A percentile compares a stretch with the other conserved stretches of the same genome.
Evolutionary conservation across 805 yeast species (phyloP).

Genomic region (Zygotorulaspora florentina): DNA sequence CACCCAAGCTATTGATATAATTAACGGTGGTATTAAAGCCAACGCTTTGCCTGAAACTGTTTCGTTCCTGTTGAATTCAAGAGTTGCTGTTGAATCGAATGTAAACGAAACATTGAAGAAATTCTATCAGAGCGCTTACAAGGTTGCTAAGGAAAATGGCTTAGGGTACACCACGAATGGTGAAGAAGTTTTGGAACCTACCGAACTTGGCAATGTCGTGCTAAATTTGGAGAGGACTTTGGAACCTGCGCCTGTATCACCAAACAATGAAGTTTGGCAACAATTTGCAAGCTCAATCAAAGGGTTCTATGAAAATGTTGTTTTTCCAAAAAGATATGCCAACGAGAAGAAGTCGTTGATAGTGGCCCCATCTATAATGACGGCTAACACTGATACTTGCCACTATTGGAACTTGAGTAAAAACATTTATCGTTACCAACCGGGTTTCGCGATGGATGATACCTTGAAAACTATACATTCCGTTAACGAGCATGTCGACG

Average conservation of each 20-base stretch:
- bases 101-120: slow-evolving; percentile 38
- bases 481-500: slow-evolving; percentile 22
- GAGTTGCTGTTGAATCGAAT: slow-evolving; percentile 50
- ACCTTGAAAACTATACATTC: slow-evolving; percentile 22
- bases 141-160: slow-evolving; percentile 43
- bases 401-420: slow-evolving; percentile 59
- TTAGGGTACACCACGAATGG: slow-evolving; percentile 44
- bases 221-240: slow-evolving; percentile 31
- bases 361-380: slow-evolving; percentile 55
- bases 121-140: slow-evolving; percentile 33
- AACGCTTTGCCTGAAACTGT: slow-evolving; percentile 65
- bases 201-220: slow-evolving; percentile 41
- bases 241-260: slow-evolving; percentile 55
- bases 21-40: slow-evolving; percentile 60
- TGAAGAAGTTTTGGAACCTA: slow-evolving; percentile 17
- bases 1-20: slow-evolving; percentile 51
- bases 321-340: slow-evolving; percentile 21
- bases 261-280: slow-evolving; percentile 49
- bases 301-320: slow-evolving; percentile 53
- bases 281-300: slow-evolving; percentile 59
- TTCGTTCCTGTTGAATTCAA: slow-evolving; percentile 48
- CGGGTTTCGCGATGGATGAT: slow-evolving; percentile 36
- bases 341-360: slow-evolving; percentile 19
- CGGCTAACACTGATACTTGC: slow-evolving; percentile 70
- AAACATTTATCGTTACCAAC: slow-evolving; percentile 59